Base-by-base conservation (phyloP, 768 basidiomycete species). In the Termitomyces heimii region DNA sequence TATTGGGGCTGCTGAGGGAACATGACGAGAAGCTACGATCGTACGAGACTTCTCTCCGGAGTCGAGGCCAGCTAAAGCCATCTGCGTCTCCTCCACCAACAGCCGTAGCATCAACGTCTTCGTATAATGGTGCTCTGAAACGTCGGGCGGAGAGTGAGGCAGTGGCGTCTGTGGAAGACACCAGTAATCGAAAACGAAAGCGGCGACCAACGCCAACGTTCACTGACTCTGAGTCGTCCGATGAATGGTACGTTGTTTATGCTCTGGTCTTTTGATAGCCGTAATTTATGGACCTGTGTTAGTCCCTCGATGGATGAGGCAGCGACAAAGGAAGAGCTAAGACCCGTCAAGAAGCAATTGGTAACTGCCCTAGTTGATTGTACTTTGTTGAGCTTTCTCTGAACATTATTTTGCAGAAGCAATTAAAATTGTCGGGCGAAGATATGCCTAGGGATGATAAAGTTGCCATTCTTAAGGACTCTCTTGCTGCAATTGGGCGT, bases 221-320 rank as follows among this genome's bases (percentile, higher is more conserved):
- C 69, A 98, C 96, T 0, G 93, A 94, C 68, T 95, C 94, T 2
- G 92, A 89, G 59, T 92, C 92, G 9, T 92, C 90, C 6, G 93
- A 94, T 55, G 90, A 92, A 71, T 94, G 92, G 89, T 94, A 69
- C 58, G 88, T 79, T 53, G n/a, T 26, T 39, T 10, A 5, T 45
- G 42, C 24, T 58, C 47, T 40, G 16, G 26, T 31, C 46, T 31
- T 39, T 32, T 13, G 28, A 32, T 53, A 54, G 50, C 39, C 54
- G 63, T 26, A 64, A 48, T 56, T 55, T 12, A 26, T 43, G 35
- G 20, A 42, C 55, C 52, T 57, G 24, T 39, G 8, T 54, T 20
- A 95, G 94, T 63, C 91, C 92, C 3, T 97, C 95, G 2, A 97
- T 97, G 95, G 94, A 97, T 62, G 95, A 98, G 70, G 77, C 77